Evolutionary conservation across 2,329 filamentous ascomycete species (phyloP), one percentile per base, ranked within the genome.

Genomic region (Neurospora sp.): DNA sequence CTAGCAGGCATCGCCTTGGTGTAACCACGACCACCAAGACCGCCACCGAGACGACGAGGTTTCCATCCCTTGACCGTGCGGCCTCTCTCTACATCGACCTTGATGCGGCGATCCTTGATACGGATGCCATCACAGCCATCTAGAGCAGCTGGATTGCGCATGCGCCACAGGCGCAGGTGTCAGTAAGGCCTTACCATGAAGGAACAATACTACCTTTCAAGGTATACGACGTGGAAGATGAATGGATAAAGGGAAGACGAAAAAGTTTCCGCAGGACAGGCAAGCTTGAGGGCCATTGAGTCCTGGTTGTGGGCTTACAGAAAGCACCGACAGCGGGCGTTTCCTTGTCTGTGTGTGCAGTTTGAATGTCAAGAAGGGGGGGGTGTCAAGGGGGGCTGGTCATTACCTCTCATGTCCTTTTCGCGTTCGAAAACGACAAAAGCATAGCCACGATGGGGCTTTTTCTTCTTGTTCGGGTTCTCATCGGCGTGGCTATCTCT

Each of bases 341-440:
- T 58, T 58, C 46, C 46, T 58, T 58, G 46, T 58, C 46, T 58
- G 11, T 28, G 15, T 33, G 33, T 52, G 52, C 52, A 72, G 68
- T 72, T 71, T 71, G 71, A 38, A 68, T 67, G 68, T 28, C 36
- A 52, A 76, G 76, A 76, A 76, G 75, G 11, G 46, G 42, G 46
- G 43, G 43, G 19, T 1, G 23, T 28, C 43, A 28, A 52, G 43
- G 43, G 19, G 46, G 46, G 82, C 80, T 79, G 78, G 79, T 81
- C 81, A 83, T 89, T 96, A 97, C 94, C 93, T 93, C 96, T 96
- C 94, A 98, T 97, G 80, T 98, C 96, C 82, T 95, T 94, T 82
- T 98, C 96, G 80, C 93, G 91, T 82, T 98, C 95, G 79, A 95
- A 99, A 69, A 98, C 93, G 75, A 99, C 91, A 79, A 99, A 99